Conservation (phyloP, 2,329 filamentous ascomycete genomes). For the Aureobasidium pullulans region DNA sequence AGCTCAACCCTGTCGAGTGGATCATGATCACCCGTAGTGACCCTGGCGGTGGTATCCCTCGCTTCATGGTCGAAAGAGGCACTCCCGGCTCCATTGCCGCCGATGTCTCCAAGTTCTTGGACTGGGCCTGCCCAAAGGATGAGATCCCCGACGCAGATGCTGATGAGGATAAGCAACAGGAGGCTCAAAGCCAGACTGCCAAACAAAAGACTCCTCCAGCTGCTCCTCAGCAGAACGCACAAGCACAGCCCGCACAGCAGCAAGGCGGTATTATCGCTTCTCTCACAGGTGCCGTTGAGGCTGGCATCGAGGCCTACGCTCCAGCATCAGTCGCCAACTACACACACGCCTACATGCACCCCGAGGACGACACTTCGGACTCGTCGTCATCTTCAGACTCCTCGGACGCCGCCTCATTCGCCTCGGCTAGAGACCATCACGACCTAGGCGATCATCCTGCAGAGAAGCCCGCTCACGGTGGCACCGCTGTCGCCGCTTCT, state of each 20-base stretch:
- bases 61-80: conserved; percentile 85
- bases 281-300: conserved; percentile 24
- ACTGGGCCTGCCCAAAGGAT: conserved; percentile 60
- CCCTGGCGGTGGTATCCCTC: conserved; percentile 78
- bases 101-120: conserved; percentile 73
- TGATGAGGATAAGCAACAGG: conserved; percentile 20
- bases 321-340: conserved; percentile 24
- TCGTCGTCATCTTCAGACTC: conserved; percentile 14
- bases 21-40: conserved; percentile 88
- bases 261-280: conserved; percentile 24
- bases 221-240: conserved; percentile 9
- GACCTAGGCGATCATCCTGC: not conserved
- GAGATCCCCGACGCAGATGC: conserved; percentile 32
- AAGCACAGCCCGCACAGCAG: conserved; percentile 12
- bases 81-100: conserved; percentile 73
- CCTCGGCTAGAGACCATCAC: conserved; percentile 22
- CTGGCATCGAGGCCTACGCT: conserved; percentile 29
- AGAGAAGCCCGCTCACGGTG: not conserved
- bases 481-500: not conserved
- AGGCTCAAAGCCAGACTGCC: conserved; percentile 16
- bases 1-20: conserved; percentile 69
- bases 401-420: conserved; percentile 15
- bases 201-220: conserved; percentile 13
- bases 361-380: conserved; percentile 2
- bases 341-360: conserved; percentile 21